phyloP scores from a whole-genome alignment of 1,284 basidiomycete genomes.

The Cystobasidium sp. region DNA sequence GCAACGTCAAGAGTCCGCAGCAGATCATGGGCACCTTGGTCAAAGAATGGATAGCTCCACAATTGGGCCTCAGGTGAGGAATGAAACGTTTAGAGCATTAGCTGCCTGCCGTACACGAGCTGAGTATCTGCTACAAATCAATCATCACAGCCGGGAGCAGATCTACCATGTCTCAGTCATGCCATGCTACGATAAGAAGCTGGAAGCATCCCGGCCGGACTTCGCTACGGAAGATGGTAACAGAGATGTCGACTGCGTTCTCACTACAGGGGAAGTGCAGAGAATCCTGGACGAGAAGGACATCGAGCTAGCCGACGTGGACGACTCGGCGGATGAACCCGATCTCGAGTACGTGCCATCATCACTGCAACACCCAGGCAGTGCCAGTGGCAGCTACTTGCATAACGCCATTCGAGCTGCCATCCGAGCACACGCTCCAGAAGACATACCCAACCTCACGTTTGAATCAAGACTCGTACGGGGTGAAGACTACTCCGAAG shows the following conservation, averaged over 20 bases:
- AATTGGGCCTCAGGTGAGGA: slow-evolving; percentile 67
- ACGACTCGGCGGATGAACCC: slow-evolving; percentile 60
- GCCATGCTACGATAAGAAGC: slow-evolving; percentile 99
- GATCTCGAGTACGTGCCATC: slow-evolving; percentile 48
- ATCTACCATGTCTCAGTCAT: slow-evolving; percentile 97
- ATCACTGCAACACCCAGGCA: slow-evolving; percentile 80
- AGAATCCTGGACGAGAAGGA: slow-evolving; percentile 79
- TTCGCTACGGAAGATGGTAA: slow-evolving; percentile 66
- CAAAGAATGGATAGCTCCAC: slow-evolving; percentile 76
- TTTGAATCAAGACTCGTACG: slow-evolving; percentile 68
- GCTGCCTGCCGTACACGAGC: background rate
- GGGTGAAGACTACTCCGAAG: slow-evolving; percentile 69
- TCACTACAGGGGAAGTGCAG: slow-evolving; percentile 95
- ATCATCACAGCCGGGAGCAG: slow-evolving; percentile 67
- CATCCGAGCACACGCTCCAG: slow-evolving; percentile 59
- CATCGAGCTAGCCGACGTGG: slow-evolving; percentile 71
- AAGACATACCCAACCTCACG: slow-evolving; percentile 60
- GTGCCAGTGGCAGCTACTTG: slow-evolving; percentile 92
- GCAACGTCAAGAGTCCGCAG: slow-evolving; percentile 86
- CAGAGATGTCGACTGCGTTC: slow-evolving; percentile 93
- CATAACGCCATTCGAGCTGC: slow-evolving; percentile 68
- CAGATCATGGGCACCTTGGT: slow-evolving; percentile 92
- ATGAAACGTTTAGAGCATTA: background rate
- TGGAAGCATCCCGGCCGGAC: slow-evolving; percentile 91
- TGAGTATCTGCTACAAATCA: background rate